Conservation (phyloP, 2,329 filamentous ascomycete genomes). For the Coniella lustricola region DNA sequence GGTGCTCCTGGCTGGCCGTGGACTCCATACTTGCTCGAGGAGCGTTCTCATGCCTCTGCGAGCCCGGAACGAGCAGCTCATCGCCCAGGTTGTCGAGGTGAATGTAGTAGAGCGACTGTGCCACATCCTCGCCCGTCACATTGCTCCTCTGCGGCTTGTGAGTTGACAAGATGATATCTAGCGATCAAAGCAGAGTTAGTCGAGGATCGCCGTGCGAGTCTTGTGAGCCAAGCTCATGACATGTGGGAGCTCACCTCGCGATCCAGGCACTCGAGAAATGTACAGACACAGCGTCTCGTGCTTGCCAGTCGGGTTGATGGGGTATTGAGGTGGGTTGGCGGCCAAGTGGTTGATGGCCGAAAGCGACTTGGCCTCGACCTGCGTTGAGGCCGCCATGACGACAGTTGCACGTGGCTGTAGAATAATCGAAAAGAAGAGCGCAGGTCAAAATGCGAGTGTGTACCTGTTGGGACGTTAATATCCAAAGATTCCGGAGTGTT, state of each 20-base stretch:
- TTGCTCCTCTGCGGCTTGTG: constrained; percentile 84
- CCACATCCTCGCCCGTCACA: constrained; percentile 80
- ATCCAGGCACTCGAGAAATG: constrained; percentile 88
- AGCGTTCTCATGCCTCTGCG: constrained; percentile 24
- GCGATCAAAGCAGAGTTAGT: constrained; percentile 11
- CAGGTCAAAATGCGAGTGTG: no score
- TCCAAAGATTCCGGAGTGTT: neutral
- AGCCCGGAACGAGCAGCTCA: constrained; percentile 26
- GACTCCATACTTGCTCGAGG: constrained; percentile 39
- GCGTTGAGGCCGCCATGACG: constrained; percentile 24
- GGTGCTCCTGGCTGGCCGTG: constrained; percentile 23
- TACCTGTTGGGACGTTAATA: neutral
- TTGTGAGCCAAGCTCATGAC: constrained; percentile 1
- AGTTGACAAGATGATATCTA: constrained; percentile 88
- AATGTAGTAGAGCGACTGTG: constrained; percentile 83
- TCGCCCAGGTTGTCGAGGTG: constrained; percentile 66
- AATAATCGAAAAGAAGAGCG: neutral
- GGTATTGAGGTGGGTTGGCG: constrained; percentile 79
- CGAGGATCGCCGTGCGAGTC: no score
- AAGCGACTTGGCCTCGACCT: constrained; percentile 76
- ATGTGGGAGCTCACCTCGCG: constrained; percentile 55
- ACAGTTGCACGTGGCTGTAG: neutral
- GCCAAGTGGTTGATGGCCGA: constrained; percentile 74
- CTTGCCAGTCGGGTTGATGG: constrained; percentile 62
- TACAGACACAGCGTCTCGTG: constrained; percentile 76